phyloP scores from a whole-genome alignment of 495 filamentous ascomycete genomes.

The Aspergillus avenaceus region DNA sequence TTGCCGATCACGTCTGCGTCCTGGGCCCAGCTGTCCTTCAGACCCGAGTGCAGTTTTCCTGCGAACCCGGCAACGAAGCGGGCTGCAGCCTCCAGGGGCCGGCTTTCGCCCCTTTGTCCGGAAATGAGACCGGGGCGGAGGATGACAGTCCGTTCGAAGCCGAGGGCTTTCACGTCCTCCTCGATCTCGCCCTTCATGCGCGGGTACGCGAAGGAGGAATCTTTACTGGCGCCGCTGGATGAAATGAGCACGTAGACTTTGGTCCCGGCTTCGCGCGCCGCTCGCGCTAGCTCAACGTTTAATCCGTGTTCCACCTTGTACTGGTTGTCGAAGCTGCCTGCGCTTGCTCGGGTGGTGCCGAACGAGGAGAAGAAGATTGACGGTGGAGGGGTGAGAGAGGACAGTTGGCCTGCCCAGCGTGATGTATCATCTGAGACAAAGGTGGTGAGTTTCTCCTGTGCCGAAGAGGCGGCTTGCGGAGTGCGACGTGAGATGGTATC shows the following conservation, averaged over 20 bases:
- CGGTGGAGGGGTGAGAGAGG: constrained; percentile 51
- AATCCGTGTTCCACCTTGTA: constrained; percentile 74
- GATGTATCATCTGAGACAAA: constrained; percentile 41
- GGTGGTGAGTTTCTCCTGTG: constrained; percentile 40
- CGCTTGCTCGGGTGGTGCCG: constrained; percentile 60
- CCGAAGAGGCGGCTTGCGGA: constrained; percentile 23
- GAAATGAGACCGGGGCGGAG: constrained; percentile 70
- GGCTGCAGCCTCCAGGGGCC: constrained; percentile 45
- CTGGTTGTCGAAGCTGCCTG: constrained; percentile 68
- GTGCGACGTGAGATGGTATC: constrained; percentile 46
- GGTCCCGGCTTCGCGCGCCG: constrained; percentile 59
- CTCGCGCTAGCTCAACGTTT: constrained; percentile 63
- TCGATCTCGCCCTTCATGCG: constrained; percentile 82
- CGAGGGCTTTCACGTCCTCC: constrained; percentile 63
- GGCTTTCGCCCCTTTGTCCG: constrained; percentile 59
- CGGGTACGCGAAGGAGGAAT: constrained; percentile 50
- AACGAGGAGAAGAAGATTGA: constrained; percentile 60
- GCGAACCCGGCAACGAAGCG: constrained; percentile 44
- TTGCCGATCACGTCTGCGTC: constrained; percentile 70
- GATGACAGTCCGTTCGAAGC: constrained; percentile 71
- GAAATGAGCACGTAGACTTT: constrained; percentile 70
- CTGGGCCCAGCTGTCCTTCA: constrained; percentile 67
- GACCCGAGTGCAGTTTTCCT: constrained; percentile 48
- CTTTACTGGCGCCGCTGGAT: constrained; percentile 42
- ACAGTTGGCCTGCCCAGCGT: constrained; percentile 54